Percentiles rank a stretch among this genome's conserved stretches.
phyloP scores from a whole-genome alignment of 2,329 filamentous ascomycete species.

The Paecilomyces niveus region DNA sequence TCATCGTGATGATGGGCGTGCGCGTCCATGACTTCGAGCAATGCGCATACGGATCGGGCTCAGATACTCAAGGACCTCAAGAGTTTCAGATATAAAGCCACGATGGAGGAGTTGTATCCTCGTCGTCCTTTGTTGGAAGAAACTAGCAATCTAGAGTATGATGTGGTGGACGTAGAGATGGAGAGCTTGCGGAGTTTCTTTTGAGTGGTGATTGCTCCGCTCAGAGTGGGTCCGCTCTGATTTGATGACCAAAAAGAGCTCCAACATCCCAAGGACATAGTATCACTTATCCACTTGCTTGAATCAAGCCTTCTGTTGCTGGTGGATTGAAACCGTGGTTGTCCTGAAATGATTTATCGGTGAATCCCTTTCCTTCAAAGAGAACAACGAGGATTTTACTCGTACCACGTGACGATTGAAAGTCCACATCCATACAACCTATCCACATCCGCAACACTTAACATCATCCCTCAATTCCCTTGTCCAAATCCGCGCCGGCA shows the following conservation, averaged over 20 bases:
- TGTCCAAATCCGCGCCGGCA: too few relatives aligned
- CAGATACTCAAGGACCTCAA: background rate
- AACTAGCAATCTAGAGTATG: background rate
- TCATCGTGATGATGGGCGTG: constrained; percentile 8
- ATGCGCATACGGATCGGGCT: background rate
- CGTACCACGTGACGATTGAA: background rate
- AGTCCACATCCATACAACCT: background rate
- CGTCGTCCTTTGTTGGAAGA: background rate
- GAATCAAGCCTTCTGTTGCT: background rate
- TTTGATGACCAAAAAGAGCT: constrained; percentile 4
- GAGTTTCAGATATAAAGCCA: background rate
- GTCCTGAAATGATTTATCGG: too few relatives aligned
- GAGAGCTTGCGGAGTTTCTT: background rate
- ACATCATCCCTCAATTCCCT: too few relatives aligned
- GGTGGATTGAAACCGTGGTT: background rate
- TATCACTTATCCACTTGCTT: background rate
- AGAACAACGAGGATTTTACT: background rate
- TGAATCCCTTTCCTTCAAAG: too few relatives aligned
- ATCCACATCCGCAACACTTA: background rate
- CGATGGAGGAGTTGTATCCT: background rate
- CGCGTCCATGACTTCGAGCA: background rate
- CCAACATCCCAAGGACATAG: background rate
- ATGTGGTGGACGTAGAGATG: background rate
- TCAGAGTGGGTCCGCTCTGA: constrained; percentile 5
- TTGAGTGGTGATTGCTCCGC: background rate